Evolutionary conservation across 2,329 filamentous ascomycete species (phyloP), one percentile per base, ranked within the genome.

Genomic region (Aspergillus melleus): DNA sequence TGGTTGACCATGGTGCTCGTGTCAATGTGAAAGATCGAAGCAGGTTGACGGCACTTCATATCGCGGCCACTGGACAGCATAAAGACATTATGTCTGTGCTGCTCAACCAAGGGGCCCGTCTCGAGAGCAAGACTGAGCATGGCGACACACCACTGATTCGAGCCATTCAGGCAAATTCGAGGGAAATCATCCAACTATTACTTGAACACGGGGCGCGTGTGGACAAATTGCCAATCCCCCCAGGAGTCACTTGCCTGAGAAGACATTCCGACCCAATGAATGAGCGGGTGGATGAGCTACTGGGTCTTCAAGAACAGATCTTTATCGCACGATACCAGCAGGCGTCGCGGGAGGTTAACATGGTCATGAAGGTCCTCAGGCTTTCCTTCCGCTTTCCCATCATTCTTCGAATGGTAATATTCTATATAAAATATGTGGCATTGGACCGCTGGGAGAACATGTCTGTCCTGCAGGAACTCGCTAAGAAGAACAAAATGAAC

Each of bases 401-500:
- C 46, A 32, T 66, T 56, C 58, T 68, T 36, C 10, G 62, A 59
- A 52, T 65, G 53, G 42, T 68, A 44, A 29, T 60, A 10, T 54
- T 64, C 10, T 68, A 68, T 58, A 57, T 68, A 14, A 68, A 64
- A 36, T 62, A 51, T 61, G 29, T 61, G 57, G 49, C 62, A 11
- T 52, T 68, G 32, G 44, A 61, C 59, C 66, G 66, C 55, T 66
- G 61, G 66, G 66, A 68, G 26, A 55, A n/a, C 52, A 9, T 61
- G 54, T 32, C 50, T 39, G 66, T 68, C 44, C 60, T 68, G 58
- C 66, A 66, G 55, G 65, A 68, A 36, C 65, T 68, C 52, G 65
- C 62, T 30, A 49, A 62, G 60, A 52, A 65, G 29, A 62, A 66
- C 49, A 65, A 63, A 53, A 65, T 47, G 57, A 50, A 56, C 58